Percentiles rank a stretch among this genome's conserved stretches.
These are phyloP conservation scores for Malassezia obtusa DNA, from an alignment of 1,284 basidiomycete species.

Conservation along the genomic window DNA sequence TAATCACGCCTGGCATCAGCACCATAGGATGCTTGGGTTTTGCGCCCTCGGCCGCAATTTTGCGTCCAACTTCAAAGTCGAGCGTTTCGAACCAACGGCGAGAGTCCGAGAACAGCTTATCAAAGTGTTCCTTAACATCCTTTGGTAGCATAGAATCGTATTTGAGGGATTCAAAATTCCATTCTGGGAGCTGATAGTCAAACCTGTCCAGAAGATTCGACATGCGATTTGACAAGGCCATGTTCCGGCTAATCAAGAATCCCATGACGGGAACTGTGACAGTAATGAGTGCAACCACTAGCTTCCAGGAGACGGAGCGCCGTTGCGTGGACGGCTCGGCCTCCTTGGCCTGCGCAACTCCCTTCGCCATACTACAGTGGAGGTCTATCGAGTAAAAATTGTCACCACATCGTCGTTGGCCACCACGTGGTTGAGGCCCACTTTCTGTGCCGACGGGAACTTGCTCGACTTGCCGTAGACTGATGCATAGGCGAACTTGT, in stretches of 20 bases:
- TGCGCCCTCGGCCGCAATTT: constrained; percentile 24
- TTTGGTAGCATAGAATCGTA: constrained; percentile 35
- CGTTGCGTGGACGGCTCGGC: not conserved
- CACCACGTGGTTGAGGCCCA: constrained; percentile 72
- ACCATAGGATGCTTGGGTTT: constrained; percentile 42
- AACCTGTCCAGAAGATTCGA: constrained; percentile 22
- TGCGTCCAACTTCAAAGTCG: constrained; percentile 39
- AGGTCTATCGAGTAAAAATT: constrained; percentile 28
- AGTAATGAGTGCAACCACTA: not conserved
- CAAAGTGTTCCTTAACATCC: constrained; percentile 38
- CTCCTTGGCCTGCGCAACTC: not conserved
- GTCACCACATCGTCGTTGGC: constrained; percentile 87
- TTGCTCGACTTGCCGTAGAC: constrained; percentile 43
- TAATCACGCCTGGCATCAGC: constrained; percentile 43
- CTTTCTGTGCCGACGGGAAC: constrained; percentile 39
- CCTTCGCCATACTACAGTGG: not conserved
- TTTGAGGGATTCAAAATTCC: constrained; percentile 28
- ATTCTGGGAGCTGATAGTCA: constrained; percentile 32
- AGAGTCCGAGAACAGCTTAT: constrained; percentile 31
- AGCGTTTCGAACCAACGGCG: constrained; percentile 39
- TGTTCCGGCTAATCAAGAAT: not conserved
- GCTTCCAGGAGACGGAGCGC: not conserved
- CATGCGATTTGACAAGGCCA: constrained; percentile 27
- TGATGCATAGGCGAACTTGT: constrained; percentile 56
- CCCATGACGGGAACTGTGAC: not conserved